Evolutionary conservation across 2,329 filamentous ascomycete species (phyloP).

Genomic region (Paecilomyces formosus): DNA sequence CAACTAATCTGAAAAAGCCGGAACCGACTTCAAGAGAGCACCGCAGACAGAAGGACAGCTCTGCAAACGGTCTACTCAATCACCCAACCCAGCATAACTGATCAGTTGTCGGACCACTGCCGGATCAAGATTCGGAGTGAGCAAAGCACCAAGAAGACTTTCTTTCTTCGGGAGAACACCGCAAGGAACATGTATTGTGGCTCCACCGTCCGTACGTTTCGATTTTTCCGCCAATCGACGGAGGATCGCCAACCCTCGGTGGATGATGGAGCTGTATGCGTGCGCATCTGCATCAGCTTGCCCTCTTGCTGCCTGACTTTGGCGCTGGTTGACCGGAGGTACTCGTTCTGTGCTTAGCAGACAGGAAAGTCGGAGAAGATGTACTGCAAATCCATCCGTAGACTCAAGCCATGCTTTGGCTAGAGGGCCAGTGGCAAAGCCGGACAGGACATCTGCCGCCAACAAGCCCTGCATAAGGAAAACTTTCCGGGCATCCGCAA

Average conservation of each 20-base stretch:
- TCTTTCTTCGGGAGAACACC: constrained; percentile 60
- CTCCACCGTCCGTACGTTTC: constrained; percentile 47
- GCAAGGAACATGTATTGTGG: constrained; percentile 46
- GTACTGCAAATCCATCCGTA: constrained; percentile 75
- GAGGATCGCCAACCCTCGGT: constrained; percentile 61
- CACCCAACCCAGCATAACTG: constrained; percentile 52
- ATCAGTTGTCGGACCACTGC: constrained; percentile 60
- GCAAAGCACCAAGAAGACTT: constrained; percentile 58
- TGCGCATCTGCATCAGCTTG: constrained; percentile 35
- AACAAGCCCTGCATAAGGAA: constrained; percentile 88
- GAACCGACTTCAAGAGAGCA: not conserved
- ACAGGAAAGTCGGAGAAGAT: constrained; percentile 67
- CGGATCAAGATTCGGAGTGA: constrained; percentile 58
- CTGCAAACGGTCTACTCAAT: constrained; percentile 19
- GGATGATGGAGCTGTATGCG: constrained; percentile 50
- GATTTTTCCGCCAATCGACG: constrained; percentile 61
- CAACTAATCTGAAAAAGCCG: not conserved
- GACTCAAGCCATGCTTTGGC: constrained; percentile 76
- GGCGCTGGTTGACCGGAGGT: constrained; percentile 25
- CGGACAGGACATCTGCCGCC: constrained; percentile 79
- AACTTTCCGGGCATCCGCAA: constrained; percentile 78
- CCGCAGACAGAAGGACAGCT: not conserved
- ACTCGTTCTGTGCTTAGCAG: constrained; percentile 61
- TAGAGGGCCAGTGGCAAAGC: constrained; percentile 65
- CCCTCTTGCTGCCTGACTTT: constrained; percentile 22